Conservation (phyloP, 805 yeast species). For the Saturnispora sekii region DNA sequence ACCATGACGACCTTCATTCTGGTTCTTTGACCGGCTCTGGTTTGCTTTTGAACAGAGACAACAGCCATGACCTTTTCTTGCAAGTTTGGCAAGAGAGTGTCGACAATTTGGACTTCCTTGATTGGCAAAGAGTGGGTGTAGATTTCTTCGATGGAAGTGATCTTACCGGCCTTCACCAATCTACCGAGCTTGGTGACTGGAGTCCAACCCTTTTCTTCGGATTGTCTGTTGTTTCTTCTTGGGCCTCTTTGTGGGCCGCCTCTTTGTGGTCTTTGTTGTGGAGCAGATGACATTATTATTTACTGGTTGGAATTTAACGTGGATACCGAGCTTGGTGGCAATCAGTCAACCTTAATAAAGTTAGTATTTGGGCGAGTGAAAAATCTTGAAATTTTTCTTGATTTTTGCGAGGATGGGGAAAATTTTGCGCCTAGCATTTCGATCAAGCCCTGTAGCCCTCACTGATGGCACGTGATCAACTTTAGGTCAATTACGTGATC, state of each 20-base stretch:
- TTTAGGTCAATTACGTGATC: background rate
- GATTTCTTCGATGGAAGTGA: slow-evolving; percentile 93
- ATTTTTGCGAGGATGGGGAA: background rate
- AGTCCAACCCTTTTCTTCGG: slow-evolving; percentile 98
- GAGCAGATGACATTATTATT: slow-evolving; percentile 34
- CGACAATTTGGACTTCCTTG: slow-evolving; percentile 99
- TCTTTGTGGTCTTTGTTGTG: slow-evolving; percentile 26
- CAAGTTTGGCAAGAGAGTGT: slow-evolving; percentile 88
- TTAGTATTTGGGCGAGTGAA: background rate
- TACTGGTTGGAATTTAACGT: slow-evolving; percentile 50
- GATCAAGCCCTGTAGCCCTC: background rate
- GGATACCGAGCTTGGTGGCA: slow-evolving; percentile 66
- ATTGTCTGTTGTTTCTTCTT: slow-evolving; percentile 60
- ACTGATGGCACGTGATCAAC: background rate
- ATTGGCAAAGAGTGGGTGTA: slow-evolving; percentile 99
- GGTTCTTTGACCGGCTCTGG: slow-evolving; percentile 99
- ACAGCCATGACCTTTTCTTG: slow-evolving; percentile 99
- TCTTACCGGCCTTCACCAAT: slow-evolving; percentile 98
- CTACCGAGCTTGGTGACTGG: slow-evolving; percentile 99
- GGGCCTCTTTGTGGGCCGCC: slow-evolving; percentile 56
- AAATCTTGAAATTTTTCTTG: slow-evolving; percentile 1
- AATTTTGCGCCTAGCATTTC: background rate
- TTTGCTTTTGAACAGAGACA: slow-evolving; percentile 99
- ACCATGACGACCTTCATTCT: slow-evolving; percentile 99
- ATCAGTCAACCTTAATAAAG: slow-evolving; percentile 40